Base-by-base conservation (phyloP, 805 yeast species). In the Hanseniaspora mollemarum region DNA sequence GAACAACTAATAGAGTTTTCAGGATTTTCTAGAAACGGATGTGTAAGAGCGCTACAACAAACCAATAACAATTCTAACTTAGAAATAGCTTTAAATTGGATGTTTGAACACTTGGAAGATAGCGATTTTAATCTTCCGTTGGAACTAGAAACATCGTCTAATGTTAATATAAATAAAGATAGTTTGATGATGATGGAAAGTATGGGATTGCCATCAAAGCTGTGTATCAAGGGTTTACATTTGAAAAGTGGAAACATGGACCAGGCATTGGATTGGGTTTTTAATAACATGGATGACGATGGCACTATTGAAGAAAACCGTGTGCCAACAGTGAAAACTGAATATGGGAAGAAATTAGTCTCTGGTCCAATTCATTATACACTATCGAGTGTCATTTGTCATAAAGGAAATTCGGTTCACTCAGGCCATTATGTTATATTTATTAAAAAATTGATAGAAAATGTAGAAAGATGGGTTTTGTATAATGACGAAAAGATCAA, bases 361-460 rank as follows among this genome's bases (percentile, higher is more conserved):
- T 32, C 51, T 1, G 49, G 50, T 1, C 45, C 53, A 32, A 49
- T 56, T 59, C 33, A 19, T 3, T 65, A 64, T 41, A 40, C 54
- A n/a, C 64, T 88, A 43, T 70, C 73, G 40, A 82, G 83, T 0
- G 81, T 84, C 4, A 71, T 88, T 15, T 87, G 95, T 62, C 96
- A 87, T 64, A 88, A 87, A 63, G 96, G 96, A 7, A 71, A 78
- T 1, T 82, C 94, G 12, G 82, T 86, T 1, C 95, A 88, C 57
- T 84, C 95, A 0, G 96, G 96, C 0, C 96, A 87, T 63, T 87
- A 87, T 63, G 96, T 88, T 37, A 84, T 81, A 1, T 87, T 83
- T 59, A 69, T 84, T 29, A 74, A 71, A 51, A 75, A 76, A 53
- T 1, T 13, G 1, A 53, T 61, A 8, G 67, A 68, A 2, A 73